Evolutionary conservation across 108 stramenopile species (phyloP).

Genomic region (Nitzschia palea): DNA sequence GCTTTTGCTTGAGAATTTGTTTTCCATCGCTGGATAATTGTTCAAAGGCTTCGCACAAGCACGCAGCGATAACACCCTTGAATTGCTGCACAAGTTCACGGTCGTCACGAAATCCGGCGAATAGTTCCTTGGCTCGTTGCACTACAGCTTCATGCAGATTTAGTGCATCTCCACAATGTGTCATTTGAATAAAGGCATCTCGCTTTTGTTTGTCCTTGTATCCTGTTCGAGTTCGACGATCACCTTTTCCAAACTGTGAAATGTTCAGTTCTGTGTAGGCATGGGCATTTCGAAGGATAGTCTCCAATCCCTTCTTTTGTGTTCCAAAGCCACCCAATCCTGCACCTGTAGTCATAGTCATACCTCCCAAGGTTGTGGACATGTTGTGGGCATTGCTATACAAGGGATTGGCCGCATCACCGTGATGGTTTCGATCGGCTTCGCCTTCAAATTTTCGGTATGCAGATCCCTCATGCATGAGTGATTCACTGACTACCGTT

Average conservation of each 20-base stretch:
- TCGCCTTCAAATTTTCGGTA: conserved; percentile 93
- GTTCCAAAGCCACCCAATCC: conserved; percentile 71
- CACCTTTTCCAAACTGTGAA: conserved; percentile 84
- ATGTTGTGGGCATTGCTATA: conserved; percentile 83
- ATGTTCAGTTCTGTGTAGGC: conserved; percentile 87
- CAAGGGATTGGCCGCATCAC: conserved; percentile 79
- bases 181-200: conserved; percentile 74
- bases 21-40: conserved; percentile 65
- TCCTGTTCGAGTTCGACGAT: conserved; percentile 81
- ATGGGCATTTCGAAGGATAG: conserved; percentile 77
- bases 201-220: conserved; percentile 92
- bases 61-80: conserved; percentile 72
- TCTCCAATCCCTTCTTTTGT: conserved; percentile 55
- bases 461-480: conserved; percentile 86
- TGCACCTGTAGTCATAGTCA: conserved; percentile 61
- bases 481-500: conserved; percentile 75
- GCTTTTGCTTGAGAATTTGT: conserved; percentile 63
- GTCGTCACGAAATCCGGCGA: conserved; percentile 92
- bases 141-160: conserved; percentile 85
- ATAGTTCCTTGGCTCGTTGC: conserved; percentile 82
- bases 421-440: conserved; percentile 88
- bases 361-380: conserved; percentile 70
- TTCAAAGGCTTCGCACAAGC: conserved; percentile 85
- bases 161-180: conserved; percentile 77
- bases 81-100: conserved; percentile 82